Percentiles rank a stretch among this genome's conserved stretches.
These are phyloP conservation scores for Atkinsonella hypoxylon DNA, from an alignment of 2,329 filamentous ascomycete genomes.

Conservation along the genomic window DNA sequence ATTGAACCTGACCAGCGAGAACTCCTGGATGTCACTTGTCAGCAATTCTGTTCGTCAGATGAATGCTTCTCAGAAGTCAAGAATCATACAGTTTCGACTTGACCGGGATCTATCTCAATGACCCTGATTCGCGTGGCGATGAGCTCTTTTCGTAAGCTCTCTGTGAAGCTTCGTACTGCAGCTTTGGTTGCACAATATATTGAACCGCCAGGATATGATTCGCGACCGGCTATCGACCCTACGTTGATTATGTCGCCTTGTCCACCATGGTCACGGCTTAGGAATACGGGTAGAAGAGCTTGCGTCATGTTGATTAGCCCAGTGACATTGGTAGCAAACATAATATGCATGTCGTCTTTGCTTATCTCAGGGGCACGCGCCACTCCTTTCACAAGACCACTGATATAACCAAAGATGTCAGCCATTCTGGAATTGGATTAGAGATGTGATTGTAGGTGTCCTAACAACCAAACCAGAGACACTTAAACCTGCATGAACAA, in stretches of 20 bases:
- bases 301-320: conserved; percentile 96
- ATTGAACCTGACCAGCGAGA: conserved; percentile 77
- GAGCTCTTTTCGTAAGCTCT: conserved; percentile 70
- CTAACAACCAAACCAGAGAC: neutral
- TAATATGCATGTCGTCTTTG: conserved; percentile 68
- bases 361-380: conserved; percentile 75
- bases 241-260: conserved; percentile 91
- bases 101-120: conserved; percentile 82
- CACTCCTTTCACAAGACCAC: conserved; percentile 79
- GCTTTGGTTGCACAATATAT: conserved; percentile 95
- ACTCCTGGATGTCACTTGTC: conserved; percentile 43
- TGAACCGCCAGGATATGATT: conserved; percentile 71
- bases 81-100: conserved; percentile 64
- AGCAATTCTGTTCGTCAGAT: conserved; percentile 4
- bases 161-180: conserved; percentile 74
- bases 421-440: neutral
- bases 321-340: conserved; percentile 90
- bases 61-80: neutral
- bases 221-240: conserved; percentile 77
- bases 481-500: neutral
- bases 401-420: conserved; percentile 1
- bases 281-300: conserved; percentile 72
- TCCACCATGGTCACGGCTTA: conserved; percentile 61
- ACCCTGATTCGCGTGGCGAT: conserved; percentile 69
- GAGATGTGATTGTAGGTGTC: neutral